Evolutionary conservation across 768 basidiomycete species (phyloP), one percentile per base, ranked within the genome.

Genomic region (Tulasnella calospora): DNA sequence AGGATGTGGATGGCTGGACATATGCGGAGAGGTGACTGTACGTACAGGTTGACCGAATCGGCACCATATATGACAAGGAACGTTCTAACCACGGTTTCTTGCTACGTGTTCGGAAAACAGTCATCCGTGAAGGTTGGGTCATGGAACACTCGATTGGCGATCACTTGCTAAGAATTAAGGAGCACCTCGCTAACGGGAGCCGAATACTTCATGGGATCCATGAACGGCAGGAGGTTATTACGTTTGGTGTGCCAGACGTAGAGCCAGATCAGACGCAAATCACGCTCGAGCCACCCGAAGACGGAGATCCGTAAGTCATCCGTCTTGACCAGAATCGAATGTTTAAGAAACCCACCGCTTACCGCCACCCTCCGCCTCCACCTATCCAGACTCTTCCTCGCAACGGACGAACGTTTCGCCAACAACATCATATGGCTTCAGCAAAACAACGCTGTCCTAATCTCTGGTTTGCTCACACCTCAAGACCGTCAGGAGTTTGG

Each of bases 381-480:
- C 21, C 51, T 21, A 19, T 17, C 55, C 76, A 81, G 80, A 57
- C 81, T 83, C 80, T 83, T 82, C 81, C 71, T 84, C 33, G 83
- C 83, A 3, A 84, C 83, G 15, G 87, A 88, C 77, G 88, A 88
- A 79, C 86, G 87, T 36, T 81, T 84, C 74, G 81, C 84, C 0
- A 81, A 81, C 0, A 83, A 83, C n/a, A 81, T 87, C 9, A 36
- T 81, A 10, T 83, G 83, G 75, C 81, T 88, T 17, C 80, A 82
- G 27, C 81, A 82, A 4, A 82, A 84, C 30, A 86, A 86, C n/a
- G 88, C 84, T 1, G 61, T 88, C 12, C 78, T 88, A 75, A 82
- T 88, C 76, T 55, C 82, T 19, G 87, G 88, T 79, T 81, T 88
- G 4, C 81, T 88, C 71, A 87, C 86, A 0, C 80, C 82, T n/a